Conservation (phyloP, 345 rosid genomes). For the Clausena lansium region DNA sequence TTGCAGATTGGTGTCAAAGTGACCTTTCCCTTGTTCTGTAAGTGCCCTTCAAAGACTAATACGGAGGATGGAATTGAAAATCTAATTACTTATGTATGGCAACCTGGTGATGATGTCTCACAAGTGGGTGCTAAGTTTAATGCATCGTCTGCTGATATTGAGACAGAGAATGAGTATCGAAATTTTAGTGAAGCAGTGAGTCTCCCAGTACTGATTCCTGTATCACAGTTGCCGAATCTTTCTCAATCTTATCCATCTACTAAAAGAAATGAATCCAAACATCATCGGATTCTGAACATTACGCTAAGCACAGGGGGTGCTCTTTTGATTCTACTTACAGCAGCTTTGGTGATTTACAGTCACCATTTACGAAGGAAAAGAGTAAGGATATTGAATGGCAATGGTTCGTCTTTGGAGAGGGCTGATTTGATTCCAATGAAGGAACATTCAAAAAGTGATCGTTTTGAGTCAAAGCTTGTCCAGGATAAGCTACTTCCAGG, state of each 20-base stretch:
- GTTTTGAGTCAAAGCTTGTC: constrained; percentile 28
- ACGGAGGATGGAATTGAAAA: constrained; percentile 29
- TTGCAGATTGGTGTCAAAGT: constrained; percentile 43
- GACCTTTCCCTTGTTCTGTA: constrained; percentile 53
- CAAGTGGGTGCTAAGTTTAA: constrained; percentile 43
- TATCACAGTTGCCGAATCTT: constrained; percentile 44
- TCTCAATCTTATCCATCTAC: constrained; percentile 23
- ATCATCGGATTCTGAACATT: constrained; percentile 15
- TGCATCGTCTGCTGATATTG: constrained; percentile 35
- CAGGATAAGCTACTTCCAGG: constrained; percentile 53
- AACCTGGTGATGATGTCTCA: constrained; percentile 36
- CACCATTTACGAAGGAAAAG: not conserved
- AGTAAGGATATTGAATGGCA: constrained; percentile 26
- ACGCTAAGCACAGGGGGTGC: constrained; percentile 22
- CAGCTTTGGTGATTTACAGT: constrained; percentile 20
- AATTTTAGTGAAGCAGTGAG: constrained; percentile 31
- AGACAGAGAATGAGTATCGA: constrained; percentile 36
- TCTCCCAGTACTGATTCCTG: constrained; percentile 54
- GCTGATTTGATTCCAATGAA: constrained; percentile 38
- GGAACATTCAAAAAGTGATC: constrained; percentile 16
- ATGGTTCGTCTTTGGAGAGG: constrained; percentile 34
- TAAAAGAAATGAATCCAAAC: constrained; percentile 21
- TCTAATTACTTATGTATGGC: constrained; percentile 58
- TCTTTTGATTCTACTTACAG: constrained; percentile 25
- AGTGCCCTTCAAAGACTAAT: constrained; percentile 47